Conservation (phyloP, 345 rosid genomes). For the Melaleuca alternifolia region DNA sequence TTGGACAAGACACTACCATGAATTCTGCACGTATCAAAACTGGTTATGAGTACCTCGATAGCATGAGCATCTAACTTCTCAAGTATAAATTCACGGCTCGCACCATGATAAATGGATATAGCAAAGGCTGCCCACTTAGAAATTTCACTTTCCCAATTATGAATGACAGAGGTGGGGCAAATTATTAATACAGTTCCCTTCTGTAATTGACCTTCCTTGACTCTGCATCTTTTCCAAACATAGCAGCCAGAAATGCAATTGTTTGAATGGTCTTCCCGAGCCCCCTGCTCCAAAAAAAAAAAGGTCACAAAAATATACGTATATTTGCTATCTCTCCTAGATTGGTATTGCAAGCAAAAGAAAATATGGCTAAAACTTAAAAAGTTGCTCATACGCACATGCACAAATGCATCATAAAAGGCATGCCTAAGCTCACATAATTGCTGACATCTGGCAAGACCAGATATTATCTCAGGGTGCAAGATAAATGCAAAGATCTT, state of each 20-base stretch:
- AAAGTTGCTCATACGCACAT: not conserved
- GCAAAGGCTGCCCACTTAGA: conserved; percentile 73
- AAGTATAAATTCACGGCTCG: conserved; percentile 59
- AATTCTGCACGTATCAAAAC: conserved; percentile 79
- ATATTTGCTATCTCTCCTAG: not conserved
- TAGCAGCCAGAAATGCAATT: conserved; percentile 87
- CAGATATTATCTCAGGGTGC: not conserved
- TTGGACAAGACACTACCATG: conserved; percentile 58
- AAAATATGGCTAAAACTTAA: not conserved
- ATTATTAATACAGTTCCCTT: conserved; percentile 58
- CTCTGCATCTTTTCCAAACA: conserved; percentile 68
- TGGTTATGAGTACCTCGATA: conserved; percentile 69
- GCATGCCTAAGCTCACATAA: not conserved
- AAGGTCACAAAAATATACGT: not conserved
- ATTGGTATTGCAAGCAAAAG: not conserved
- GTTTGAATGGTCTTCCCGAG: conserved; percentile 95
- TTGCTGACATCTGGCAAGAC: not conserved
- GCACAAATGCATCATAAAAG: not conserved
- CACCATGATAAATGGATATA: conserved; percentile 71
- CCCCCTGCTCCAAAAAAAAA: conserved; percentile 47
- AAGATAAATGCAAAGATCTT: not conserved
- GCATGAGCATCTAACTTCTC: conserved; percentile 60
- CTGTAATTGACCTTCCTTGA: conserved; percentile 12
- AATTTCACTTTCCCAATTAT: conserved; percentile 90
- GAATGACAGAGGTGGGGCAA: conserved; percentile 84